phyloP scores from a whole-genome alignment of 306 rosid genomes.

The Carpinus viminea region DNA sequence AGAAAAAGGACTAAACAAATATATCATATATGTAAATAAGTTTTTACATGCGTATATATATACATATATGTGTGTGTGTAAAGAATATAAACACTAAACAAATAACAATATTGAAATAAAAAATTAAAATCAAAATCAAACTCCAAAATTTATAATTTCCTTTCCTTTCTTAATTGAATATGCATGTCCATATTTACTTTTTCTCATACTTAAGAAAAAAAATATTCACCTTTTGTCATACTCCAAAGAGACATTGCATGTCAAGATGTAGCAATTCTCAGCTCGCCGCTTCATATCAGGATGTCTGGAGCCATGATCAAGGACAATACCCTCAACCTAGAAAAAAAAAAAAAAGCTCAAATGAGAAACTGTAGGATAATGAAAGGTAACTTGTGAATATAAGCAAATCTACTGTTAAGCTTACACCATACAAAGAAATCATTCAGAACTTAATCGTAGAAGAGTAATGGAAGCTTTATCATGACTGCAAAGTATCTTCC shows the following conservation, averaged over 20 bases:
- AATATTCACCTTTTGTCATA: slow-evolving; percentile 80
- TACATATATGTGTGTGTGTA: neutral
- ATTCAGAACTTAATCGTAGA: neutral
- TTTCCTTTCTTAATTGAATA: neutral
- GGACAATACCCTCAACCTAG: slow-evolving; percentile 98
- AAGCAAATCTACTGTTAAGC: neutral
- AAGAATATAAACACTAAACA: neutral
- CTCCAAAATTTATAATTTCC: neutral
- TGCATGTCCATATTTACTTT: slow-evolving; percentile 47
- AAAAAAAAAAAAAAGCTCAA: slow-evolving; percentile 15
- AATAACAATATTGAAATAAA: neutral
- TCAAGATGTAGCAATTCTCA: slow-evolving; percentile 85
- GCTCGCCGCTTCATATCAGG: slow-evolving; percentile 98
- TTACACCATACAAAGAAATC: neutral
- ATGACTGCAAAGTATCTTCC: neutral
- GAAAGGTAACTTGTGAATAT: neutral
- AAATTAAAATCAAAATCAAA: slow-evolving; percentile 1
- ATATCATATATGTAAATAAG: no score
- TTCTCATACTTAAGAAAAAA: slow-evolving; percentile 56
- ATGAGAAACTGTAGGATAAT: slow-evolving; percentile 7
- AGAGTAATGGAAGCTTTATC: neutral
- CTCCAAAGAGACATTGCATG: slow-evolving; percentile 88
- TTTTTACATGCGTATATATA: neutral
- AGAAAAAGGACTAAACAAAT: no score
- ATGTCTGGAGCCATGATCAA: slow-evolving; percentile 98